These are phyloP conservation scores for Calocybe gambosa DNA, from an alignment of 1,284 basidiomycete genomes.

Conservation along the genomic window DNA sequence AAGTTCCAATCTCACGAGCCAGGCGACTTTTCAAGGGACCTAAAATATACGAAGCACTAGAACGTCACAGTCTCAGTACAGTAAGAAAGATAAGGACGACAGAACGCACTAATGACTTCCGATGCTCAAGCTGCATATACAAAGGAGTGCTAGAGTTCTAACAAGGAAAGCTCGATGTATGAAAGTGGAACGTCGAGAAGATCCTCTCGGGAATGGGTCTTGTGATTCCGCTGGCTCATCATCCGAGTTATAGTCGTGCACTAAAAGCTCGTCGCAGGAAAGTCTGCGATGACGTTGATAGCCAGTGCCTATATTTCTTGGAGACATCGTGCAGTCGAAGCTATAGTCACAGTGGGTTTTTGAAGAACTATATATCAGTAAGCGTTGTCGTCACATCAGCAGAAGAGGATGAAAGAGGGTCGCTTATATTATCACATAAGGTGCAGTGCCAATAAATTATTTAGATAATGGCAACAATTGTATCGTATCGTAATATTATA, in stretches of 20 bases:
- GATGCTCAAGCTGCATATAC: slow-evolving; percentile 63
- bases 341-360: neutral
- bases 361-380: neutral
- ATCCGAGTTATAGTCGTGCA: slow-evolving; percentile 14
- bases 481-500: too few species aligned
- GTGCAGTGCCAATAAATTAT: neutral
- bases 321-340: neutral
- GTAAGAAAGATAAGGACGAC: neutral
- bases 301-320: neutral
- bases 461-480: too few species aligned
- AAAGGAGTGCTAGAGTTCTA: slow-evolving; percentile 57
- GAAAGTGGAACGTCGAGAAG: neutral
- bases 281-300: slow-evolving; percentile 19
- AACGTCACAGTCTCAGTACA: neutral
- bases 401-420: neutral
- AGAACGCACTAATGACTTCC: slow-evolving; percentile 44
- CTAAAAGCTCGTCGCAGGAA: slow-evolving; percentile 21
- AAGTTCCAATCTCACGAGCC: slow-evolving; percentile 65
- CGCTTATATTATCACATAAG: neutral
- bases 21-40: slow-evolving; percentile 72
- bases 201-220: neutral
- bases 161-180: slow-evolving; percentile 35
- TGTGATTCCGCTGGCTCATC: slow-evolving; percentile 11
- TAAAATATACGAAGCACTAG: slow-evolving; percentile 63
- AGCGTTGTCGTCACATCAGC: neutral